These are phyloP conservation scores for Russula foetens DNA, from an alignment of 768 basidiomycete species.

Conservation along the genomic window DNA sequence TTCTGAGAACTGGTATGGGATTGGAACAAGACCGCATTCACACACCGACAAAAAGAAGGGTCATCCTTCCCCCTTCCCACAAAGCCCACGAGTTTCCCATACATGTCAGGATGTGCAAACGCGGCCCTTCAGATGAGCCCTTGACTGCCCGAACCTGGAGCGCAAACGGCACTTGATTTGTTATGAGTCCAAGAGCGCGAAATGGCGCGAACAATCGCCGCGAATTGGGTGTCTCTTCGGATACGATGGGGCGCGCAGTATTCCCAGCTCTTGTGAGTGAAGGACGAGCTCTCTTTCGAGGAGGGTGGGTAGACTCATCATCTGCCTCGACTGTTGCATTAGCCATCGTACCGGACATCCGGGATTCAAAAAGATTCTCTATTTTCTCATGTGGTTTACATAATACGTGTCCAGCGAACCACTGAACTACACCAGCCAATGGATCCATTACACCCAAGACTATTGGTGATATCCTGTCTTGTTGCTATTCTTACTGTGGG, in stretches of 20 bases:
- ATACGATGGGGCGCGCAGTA: neutral
- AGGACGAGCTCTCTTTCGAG: slow-evolving; percentile 9
- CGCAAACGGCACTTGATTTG: slow-evolving; percentile 84
- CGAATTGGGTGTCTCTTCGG: slow-evolving; percentile 10
- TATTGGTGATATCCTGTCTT: neutral
- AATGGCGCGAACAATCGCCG: slow-evolving; percentile 79
- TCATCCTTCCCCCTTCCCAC: slow-evolving; percentile 95
- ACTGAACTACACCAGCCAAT: too few species aligned
- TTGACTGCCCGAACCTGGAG: slow-evolving; percentile 81
- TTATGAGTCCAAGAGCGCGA: slow-evolving; percentile 89
- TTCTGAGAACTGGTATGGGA: neutral
- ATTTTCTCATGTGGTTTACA: neutral
- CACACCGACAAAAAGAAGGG: slow-evolving; percentile 87
- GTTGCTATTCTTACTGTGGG: neutral
- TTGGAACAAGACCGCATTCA: slow-evolving; percentile 19
- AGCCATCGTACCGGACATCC: neutral
- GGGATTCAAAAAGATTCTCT: neutral
- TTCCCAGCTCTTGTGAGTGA: neutral
- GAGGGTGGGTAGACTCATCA: slow-evolving; percentile 1
- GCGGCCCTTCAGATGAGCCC: slow-evolving; percentile 76
- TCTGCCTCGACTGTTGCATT: slow-evolving; percentile 1
- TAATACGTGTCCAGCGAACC: neutral
- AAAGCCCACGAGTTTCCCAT: slow-evolving; percentile 87
- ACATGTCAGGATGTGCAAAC: slow-evolving; percentile 78
- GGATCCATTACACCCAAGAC: neutral